These are phyloP conservation scores for Cryptococcus jaspeensis DNA, from an alignment of 1,284 basidiomycete genomes.

Conservation along the genomic window DNA sequence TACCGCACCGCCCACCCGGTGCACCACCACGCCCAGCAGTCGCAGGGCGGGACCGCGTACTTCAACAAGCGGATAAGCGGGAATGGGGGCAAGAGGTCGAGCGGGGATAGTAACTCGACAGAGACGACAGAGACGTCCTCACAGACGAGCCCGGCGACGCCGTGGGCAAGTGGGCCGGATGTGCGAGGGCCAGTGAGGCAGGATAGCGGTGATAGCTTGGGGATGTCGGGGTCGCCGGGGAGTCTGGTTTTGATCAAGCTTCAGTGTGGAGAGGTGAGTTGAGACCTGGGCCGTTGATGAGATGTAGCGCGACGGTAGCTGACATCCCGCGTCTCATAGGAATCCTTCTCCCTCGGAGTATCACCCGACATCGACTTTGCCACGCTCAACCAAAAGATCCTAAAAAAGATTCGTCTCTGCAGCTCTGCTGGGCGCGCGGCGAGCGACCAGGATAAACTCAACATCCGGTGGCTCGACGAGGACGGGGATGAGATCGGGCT, in stretches of 20 bases:
- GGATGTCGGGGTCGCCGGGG: background rate
- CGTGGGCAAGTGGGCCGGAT: slow-evolving; percentile 59
- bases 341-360: slow-evolving; percentile 89
- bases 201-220: slow-evolving; percentile 18
- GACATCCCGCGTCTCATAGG: slow-evolving; percentile 57
- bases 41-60: slow-evolving; percentile 37
- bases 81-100: slow-evolving; percentile 35
- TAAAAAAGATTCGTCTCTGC: slow-evolving; percentile 86
- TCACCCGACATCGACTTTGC: slow-evolving; percentile 70
- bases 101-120: slow-evolving; percentile 43
- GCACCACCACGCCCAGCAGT: too few relatives aligned
- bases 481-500: slow-evolving; percentile 46
- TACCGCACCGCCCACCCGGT: too few relatives aligned
- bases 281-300: background rate
- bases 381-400: slow-evolving; percentile 83
- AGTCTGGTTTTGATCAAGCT: slow-evolving; percentile 71
- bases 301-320: too few relatives aligned
- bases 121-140: slow-evolving; percentile 49
- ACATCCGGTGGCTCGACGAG: slow-evolving; percentile 46
- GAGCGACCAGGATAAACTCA: slow-evolving; percentile 15
- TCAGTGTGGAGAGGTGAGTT: slow-evolving; percentile 40
- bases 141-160: slow-evolving; percentile 49
- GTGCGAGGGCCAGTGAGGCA: slow-evolving; percentile 34
- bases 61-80: slow-evolving; percentile 35
- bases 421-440: slow-evolving; percentile 58